These are phyloP conservation scores for Phaeolepiota aurea DNA, from an alignment of 768 basidiomycete species.

Conservation along the genomic window DNA sequence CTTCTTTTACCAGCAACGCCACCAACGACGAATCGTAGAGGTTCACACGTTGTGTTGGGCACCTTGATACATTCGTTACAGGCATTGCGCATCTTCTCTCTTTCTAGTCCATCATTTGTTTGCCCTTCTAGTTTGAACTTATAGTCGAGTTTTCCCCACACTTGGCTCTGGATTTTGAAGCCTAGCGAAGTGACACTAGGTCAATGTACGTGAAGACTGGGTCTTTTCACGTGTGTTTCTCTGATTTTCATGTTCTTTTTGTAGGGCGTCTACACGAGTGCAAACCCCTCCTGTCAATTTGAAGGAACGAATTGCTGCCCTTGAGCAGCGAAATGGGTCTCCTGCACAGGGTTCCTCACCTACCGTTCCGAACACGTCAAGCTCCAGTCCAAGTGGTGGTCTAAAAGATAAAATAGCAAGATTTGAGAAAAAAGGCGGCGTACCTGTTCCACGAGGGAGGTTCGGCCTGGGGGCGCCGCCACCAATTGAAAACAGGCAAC, in stretches of 20 bases:
- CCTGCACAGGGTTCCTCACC: slow-evolving; percentile 19
- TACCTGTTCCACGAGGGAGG: slow-evolving; percentile 67
- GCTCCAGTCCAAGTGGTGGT: slow-evolving; percentile 15
- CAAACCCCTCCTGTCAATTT: slow-evolving; percentile 9
- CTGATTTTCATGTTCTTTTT: not conserved
- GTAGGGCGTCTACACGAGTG: not conserved
- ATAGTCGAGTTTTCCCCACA: no score
- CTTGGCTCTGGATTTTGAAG: no score
- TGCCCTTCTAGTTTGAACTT: not conserved
- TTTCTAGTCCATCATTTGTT: not conserved
- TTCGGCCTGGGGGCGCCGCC: slow-evolving; percentile 64
- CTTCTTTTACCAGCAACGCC: no score
- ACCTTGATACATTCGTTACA: no score
- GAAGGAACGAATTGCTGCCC: slow-evolving; percentile 68
- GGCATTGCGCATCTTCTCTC: no score
- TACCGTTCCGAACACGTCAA: slow-evolving; percentile 15
- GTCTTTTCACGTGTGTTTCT: not conserved
- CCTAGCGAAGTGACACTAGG: not conserved
- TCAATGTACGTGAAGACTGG: not conserved
- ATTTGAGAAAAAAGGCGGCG: slow-evolving; percentile 72
- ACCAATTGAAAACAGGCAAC: slow-evolving; percentile 30
- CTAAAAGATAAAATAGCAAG: slow-evolving; percentile 68
- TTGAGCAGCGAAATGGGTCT: slow-evolving; percentile 51
- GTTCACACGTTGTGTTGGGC: no score
- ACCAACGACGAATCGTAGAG: no score